Conservation (phyloP, 371 early-diverging fungal genomes). For the Batkoa obscura region DNA sequence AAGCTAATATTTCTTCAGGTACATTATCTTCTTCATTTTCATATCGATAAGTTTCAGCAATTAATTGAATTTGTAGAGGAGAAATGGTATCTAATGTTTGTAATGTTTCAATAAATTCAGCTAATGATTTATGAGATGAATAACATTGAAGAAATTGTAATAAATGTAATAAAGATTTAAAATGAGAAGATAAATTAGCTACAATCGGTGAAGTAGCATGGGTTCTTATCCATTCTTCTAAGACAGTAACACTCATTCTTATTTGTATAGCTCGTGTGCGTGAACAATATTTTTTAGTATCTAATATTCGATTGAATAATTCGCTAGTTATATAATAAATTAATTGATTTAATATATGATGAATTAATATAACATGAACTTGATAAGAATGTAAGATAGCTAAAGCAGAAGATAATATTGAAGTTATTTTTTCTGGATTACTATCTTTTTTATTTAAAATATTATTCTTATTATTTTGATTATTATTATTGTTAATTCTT, state of each 20-base stretch:
- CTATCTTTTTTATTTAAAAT: background rate
- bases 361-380: slow-evolving; percentile 46
- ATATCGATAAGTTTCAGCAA: slow-evolving; percentile 57
- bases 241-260: slow-evolving; percentile 52
- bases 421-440: slow-evolving; percentile 39
- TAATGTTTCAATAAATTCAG: slow-evolving; percentile 47
- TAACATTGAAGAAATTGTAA: slow-evolving; percentile 65
- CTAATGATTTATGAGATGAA: slow-evolving; percentile 41
- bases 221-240: slow-evolving; percentile 70
- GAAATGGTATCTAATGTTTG: slow-evolving; percentile 41
- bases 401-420: slow-evolving; percentile 34
- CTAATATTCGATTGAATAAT: slow-evolving; percentile 64
- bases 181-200: slow-evolving; percentile 18
- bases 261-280: slow-evolving; percentile 68
- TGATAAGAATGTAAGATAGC: slow-evolving; percentile 32
- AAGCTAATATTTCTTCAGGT: slow-evolving; percentile 45
- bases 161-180: slow-evolving; percentile 52
- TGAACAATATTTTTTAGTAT: slow-evolving; percentile 44
- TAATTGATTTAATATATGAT: slow-evolving; percentile 47
- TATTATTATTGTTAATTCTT: background rate
- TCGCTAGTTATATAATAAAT: slow-evolving; percentile 52
- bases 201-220: slow-evolving; percentile 20
- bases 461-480: background rate
- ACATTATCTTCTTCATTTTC: slow-evolving; percentile 57
- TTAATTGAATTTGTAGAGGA: slow-evolving; percentile 44